Evolutionary conservation across 306 rosid genomes (phyloP), one percentile per base, ranked within the genome.

Genomic region (Dryas octopetala): DNA sequence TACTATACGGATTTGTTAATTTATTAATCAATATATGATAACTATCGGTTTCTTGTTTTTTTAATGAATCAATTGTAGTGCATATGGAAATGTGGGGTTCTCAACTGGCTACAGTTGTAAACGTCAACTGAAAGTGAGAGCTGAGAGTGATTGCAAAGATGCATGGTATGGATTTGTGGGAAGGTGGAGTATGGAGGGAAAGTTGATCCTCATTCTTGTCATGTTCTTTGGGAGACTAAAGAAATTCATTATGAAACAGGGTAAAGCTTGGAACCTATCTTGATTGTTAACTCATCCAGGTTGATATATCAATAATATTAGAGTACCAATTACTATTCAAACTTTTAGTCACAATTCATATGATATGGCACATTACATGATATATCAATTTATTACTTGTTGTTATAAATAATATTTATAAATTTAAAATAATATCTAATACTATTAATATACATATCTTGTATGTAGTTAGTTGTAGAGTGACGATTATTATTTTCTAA

Each of bases 201-300:
- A 91, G 57, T 45, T 79, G 43, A 68, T 86, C 40, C 79, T 91
- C 43, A 83, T 88, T 11, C 8, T 85, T 64, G 88, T 91, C 64
- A 89, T 91, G 97, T 50, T 86, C 64, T 89, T 85, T 78, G 97
- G 97, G 60, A 88, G 93, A 74, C 74, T 93, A 52, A 93, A 93
- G 85, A 83, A 80, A 47, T 88, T 85, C 82, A 86, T 60, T 9
- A 81, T 79, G 74, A 78, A 78, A 41, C 81, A 83, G 4, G 93
- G 91, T 9, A 85, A 79, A 75, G 79, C 93, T 0, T 88, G 90
- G 91, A 47, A 83, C 58, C 77, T 88, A 0, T 83, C 83, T 11
- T 80, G 48, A 63, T 41, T 14, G 73, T n/a, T 28, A 45, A 45
- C 48, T 58, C 62, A 8, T 4, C 32, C 14, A 17, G 38, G 62